These are phyloP conservation scores for Knufia fluminis DNA, from an alignment of 2,329 filamentous ascomycete genomes.

Conservation along the genomic window DNA sequence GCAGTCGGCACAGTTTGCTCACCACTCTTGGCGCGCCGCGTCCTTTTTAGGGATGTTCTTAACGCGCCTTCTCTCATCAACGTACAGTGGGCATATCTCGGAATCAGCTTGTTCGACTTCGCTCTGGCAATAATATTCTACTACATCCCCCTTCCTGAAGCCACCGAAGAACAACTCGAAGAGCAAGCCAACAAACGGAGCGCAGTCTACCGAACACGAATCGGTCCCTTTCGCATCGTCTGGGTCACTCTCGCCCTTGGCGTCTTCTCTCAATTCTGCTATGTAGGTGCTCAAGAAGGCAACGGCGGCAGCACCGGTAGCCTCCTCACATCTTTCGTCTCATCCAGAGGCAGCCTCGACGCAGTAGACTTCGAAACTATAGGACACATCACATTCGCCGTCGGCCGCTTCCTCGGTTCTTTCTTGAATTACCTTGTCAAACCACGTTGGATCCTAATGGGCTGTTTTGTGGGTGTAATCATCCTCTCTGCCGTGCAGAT, in stretches of 20 bases:
- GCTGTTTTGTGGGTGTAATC: constrained; percentile 45
- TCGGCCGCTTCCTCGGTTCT: constrained; percentile 49
- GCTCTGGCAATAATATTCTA: constrained; percentile 51
- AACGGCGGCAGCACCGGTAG: constrained; percentile 40
- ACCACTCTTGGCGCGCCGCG: constrained; percentile 50
- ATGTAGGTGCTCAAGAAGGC: constrained; percentile 52
- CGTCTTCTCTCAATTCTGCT: constrained; percentile 49
- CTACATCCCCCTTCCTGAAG: constrained; percentile 54
- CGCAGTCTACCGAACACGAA: constrained; percentile 39
- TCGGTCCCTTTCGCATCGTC: constrained; percentile 41
- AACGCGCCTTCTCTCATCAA: constrained; percentile 47
- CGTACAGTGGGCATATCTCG: constrained; percentile 57
- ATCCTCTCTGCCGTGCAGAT: constrained; percentile 45
- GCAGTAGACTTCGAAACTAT: constrained; percentile 43
- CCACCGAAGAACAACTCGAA: constrained; percentile 51
- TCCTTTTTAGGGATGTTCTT: constrained; percentile 44
- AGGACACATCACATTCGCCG: constrained; percentile 49
- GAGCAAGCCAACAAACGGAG: constrained; percentile 44
- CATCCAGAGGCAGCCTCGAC: constrained; percentile 21
- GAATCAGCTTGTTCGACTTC: constrained; percentile 52
- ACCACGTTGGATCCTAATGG: constrained; percentile 48
- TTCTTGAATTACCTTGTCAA: constrained; percentile 45
- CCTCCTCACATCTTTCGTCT: constrained; percentile 33
- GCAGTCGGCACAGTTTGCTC: constrained; percentile 52
- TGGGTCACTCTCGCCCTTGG: constrained; percentile 49